Conservation (phyloP, 345 rosid genomes). For the Eucalyptus sp. region DNA sequence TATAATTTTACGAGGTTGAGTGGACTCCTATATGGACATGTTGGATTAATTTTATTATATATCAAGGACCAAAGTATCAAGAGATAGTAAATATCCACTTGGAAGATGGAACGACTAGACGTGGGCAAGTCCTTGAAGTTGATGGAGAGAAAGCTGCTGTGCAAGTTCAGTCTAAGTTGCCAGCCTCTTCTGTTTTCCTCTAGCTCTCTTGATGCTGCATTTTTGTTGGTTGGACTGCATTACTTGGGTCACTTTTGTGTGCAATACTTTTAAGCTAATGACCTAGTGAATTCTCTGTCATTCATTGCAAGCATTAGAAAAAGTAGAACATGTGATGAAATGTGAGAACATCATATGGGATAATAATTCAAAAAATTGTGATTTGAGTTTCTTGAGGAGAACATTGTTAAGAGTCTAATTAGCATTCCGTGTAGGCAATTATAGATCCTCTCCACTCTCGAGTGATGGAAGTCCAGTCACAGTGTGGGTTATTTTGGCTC, state of each 20-base stretch:
- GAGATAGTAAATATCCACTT: conserved; percentile 87
- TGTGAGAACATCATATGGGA: too few species aligned
- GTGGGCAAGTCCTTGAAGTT: conserved; percentile 95
- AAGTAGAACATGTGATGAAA: background rate
- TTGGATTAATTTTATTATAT: background rate
- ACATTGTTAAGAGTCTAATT: too few species aligned
- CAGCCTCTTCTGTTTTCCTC: too few species aligned
- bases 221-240: background rate
- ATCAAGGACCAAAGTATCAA: conserved; percentile 92
- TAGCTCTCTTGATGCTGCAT: background rate
- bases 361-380: too few species aligned
- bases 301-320: background rate
- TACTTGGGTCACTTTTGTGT: background rate
- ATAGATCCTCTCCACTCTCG: too few species aligned
- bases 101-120: conserved; percentile 75
- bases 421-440: too few species aligned
- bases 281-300: background rate
- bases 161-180: too few species aligned
- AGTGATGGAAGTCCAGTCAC: too few species aligned
- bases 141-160: conserved; percentile 34
- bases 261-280: background rate
- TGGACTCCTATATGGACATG: background rate
- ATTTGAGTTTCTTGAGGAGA: too few species aligned
- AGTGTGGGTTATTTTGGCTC: too few species aligned
- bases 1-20: background rate